A percentile compares a stretch with the other conserved stretches of the same genome.
Conservation (phyloP, 352 stramenopile genomes). For the Phytopythium sindhum region DNA sequence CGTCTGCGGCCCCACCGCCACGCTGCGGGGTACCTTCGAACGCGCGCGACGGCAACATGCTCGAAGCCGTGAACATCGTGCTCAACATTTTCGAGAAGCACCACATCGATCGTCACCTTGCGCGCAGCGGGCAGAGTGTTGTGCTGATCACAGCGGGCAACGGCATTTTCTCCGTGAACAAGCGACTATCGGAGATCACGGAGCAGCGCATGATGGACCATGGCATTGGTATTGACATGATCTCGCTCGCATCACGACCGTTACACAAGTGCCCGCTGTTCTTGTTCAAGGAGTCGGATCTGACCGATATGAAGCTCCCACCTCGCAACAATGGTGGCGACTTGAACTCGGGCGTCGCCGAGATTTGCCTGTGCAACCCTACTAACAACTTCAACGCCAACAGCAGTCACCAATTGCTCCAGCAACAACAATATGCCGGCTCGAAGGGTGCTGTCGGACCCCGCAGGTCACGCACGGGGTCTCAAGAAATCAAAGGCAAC, state of each 20-base stretch:
- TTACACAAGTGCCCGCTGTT: constrained; percentile 98
- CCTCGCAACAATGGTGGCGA: constrained; percentile 22
- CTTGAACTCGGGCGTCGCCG: constrained; percentile 15
- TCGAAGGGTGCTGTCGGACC: constrained; percentile 26
- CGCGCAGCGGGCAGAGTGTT: constrained; percentile 94
- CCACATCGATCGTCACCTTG: constrained; percentile 97
- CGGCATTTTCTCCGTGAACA: constrained; percentile 97
- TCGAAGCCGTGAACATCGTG: constrained; percentile 98
- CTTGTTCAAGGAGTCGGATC: constrained; percentile 88
- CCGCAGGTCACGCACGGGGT: constrained; percentile 39
- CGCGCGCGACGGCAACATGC: constrained; percentile 90
- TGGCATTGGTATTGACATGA: constrained; percentile 98
- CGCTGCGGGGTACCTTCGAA: constrained; percentile 56
- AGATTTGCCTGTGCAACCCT: constrained; percentile 41
- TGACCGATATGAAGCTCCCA: constrained; percentile 58
- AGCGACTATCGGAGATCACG: constrained; percentile 94
- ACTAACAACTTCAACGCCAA: constrained; percentile 11
- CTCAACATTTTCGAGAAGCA: constrained; percentile 99
- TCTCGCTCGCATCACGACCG: constrained; percentile 93
- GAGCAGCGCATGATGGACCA: constrained; percentile 99
- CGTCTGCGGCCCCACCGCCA: constrained; percentile 6
- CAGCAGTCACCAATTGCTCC: constrained; percentile 5
- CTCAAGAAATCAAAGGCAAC: constrained; percentile 25
- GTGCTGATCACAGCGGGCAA: constrained; percentile 94
- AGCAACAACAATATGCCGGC: constrained; percentile 14